Evolutionary conservation across 495 filamentous ascomycete species (phyloP).

Genomic region (Talaromyces stipitatus): DNA sequence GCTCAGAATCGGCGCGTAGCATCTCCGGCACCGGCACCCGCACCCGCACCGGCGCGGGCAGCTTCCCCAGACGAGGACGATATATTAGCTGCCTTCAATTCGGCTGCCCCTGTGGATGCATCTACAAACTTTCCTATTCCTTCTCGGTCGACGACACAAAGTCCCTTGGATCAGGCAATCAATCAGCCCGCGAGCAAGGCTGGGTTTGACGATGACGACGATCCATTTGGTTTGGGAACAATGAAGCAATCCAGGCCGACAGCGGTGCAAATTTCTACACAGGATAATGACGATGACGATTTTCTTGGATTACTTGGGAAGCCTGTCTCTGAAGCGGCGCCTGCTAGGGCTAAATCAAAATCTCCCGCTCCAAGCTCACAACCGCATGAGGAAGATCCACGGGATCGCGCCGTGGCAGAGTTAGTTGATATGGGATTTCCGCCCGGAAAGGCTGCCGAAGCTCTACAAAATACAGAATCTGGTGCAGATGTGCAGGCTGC

Average conservation of each 20-base stretch:
- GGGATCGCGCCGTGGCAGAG: conserved; percentile 79
- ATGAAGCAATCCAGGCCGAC: conserved; percentile 37
- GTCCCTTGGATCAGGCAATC: not conserved
- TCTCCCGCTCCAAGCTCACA: conserved; percentile 20
- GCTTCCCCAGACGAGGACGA: conserved; percentile 45
- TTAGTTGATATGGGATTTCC: conserved; percentile 94
- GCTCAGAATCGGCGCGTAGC: conserved; percentile 43
- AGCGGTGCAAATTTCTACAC: conserved; percentile 20
- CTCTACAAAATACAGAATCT: conserved; percentile 68
- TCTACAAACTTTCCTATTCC: conserved; percentile 54
- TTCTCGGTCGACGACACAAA: conserved; percentile 12
- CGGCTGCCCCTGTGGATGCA: conserved; percentile 51
- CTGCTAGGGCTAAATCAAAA: conserved; percentile 34
- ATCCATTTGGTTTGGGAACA: conserved; percentile 80
- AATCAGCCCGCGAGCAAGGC: not conserved
- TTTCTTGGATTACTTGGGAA: conserved; percentile 80
- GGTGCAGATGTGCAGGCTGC: conserved; percentile 81
- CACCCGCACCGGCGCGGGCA: conserved; percentile 34
- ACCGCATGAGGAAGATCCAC: conserved; percentile 45
- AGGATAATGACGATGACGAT: conserved; percentile 60
- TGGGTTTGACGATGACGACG: conserved; percentile 48
- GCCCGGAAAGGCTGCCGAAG: conserved; percentile 67
- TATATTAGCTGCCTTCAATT: conserved; percentile 55
- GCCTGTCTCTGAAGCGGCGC: conserved; percentile 72
- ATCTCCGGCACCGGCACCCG: conserved; percentile 11